Evolutionary conservation across 1,284 basidiomycete species (phyloP).

Genomic region (Erythrobasidium hasegawianum): DNA sequence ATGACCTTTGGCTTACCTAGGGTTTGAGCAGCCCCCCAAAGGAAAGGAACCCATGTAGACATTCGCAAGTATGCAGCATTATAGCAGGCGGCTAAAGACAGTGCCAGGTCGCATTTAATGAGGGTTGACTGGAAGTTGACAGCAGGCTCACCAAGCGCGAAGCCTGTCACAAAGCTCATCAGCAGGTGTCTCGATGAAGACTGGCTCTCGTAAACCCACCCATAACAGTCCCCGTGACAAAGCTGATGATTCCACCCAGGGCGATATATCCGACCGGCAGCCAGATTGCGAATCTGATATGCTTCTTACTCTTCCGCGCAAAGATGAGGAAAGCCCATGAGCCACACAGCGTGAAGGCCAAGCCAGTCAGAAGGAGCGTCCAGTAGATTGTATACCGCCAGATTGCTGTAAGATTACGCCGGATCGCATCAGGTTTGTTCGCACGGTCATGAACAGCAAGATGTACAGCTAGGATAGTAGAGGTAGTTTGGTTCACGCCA

Average conservation of each 20-base stretch:
- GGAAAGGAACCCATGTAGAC: conserved; percentile 82
- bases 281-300: conserved; percentile 31
- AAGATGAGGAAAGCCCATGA: conserved; percentile 67
- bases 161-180: conserved; percentile 10
- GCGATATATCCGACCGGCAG: conserved; percentile 61
- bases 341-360: conserved; percentile 65
- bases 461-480: conserved; percentile 34
- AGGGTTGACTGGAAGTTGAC: too few species aligned
- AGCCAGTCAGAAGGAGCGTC: conserved; percentile 70
- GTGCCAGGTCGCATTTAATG: too few species aligned
- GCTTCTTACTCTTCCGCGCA: conserved; percentile 11
- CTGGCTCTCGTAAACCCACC: conserved; percentile 48
- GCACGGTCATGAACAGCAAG: not conserved
- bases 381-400: conserved; percentile 81
- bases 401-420: conserved; percentile 58
- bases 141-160: conserved; percentile 19
- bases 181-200: not conserved
- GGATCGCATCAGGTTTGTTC: not conserved
- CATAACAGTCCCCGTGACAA: conserved; percentile 66
- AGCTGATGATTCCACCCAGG: conserved; percentile 60
- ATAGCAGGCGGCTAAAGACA: conserved; percentile 65
- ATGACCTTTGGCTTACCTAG: conserved; percentile 46
- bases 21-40: conserved; percentile 67
- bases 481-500: conserved; percentile 36
- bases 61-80: conserved; percentile 65